Evolutionary conservation across 331 rosid genomes (phyloP).

Genomic region (Stylosanthes scabra): DNA sequence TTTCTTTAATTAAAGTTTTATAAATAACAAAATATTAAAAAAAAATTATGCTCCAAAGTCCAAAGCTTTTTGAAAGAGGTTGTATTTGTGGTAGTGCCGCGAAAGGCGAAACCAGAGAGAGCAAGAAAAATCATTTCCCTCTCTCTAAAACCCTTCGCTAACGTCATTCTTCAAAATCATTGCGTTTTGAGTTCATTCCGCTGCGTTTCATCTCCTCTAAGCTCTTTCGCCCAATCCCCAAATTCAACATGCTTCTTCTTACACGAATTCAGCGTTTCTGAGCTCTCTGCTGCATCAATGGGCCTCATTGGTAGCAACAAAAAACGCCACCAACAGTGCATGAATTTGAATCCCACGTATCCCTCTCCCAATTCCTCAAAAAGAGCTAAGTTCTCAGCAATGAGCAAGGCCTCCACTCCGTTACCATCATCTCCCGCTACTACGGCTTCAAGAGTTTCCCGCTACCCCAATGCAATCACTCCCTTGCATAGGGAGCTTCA

Average conservation of each 20-base stretch:
- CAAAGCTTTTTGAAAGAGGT: no score
- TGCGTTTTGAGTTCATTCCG: neutral
- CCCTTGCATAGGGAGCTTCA: conserved; percentile 59
- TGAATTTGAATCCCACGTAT: conserved; percentile 43
- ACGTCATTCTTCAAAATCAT: neutral
- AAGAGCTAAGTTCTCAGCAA: conserved; percentile 43
- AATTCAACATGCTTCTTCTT: conserved; percentile 32
- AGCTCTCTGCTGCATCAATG: conserved; percentile 48
- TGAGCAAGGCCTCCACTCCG: conserved; percentile 41
- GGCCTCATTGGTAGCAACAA: conserved; percentile 67
- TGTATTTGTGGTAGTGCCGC: no score
- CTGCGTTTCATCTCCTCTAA: neutral
- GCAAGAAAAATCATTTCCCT: no score
- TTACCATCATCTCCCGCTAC: conserved; percentile 43
- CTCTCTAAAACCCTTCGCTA: neutral
- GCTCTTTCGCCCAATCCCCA: neutral
- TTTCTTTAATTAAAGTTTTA: no score
- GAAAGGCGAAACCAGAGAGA: no score
- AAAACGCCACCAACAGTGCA: conserved; percentile 70
- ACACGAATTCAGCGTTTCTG: conserved; percentile 39
- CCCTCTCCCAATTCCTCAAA: conserved; percentile 50
- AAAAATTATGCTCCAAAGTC: no score
- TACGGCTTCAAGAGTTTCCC: conserved; percentile 59
- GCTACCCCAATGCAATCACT: conserved; percentile 61
- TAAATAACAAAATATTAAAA: no score